Base-by-base conservation (phyloP, 148 eudicot species). In the Polygonum maritimum region DNA sequence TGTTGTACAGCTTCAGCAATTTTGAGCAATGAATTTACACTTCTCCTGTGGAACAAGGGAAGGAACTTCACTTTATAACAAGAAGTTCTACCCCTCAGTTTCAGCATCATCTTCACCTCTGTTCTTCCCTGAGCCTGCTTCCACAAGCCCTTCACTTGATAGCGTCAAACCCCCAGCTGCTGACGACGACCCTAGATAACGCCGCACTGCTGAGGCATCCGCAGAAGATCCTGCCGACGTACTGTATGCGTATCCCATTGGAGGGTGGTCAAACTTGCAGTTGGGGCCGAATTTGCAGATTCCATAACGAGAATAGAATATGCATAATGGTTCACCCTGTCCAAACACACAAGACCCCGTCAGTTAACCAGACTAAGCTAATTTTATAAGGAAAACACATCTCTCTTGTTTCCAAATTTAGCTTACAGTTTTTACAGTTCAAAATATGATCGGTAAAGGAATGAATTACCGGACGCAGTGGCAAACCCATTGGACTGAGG, bases 251-350 rank as follows among this genome's bases (percentile, higher is more conserved):
- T 86, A 84, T 72, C 87, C 91, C 94, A 94, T 88, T 12, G 93
- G 97, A n/a, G 96, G 97, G 65, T 90, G 95, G 76, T 92, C 93
- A 78, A 88, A 94, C 84, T 92, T 94, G 91, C 97, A 90, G 86
- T 92, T 91, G 74, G 98, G 94, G 69, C 98, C 98, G 75, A 91
- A 94, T 80, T 94, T 94, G 91, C 98, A 94, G 73, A 94, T 89
- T 11, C 98, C 98, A 84, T 93, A 91, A 55, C 98, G 90, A 40
- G 97, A 91, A 80, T 93, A 93, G 77, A 91, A 93, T 76, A 93
- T 86, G 87, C 98, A 93, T 80, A 91, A 57, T 22, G 97, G 97
- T 78, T 93, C 97, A 74, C 97, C 97, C 98, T 93, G 86, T 79
- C 19, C 44, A 71, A 18, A 73, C 63, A 48, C 45, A 71, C 49